Base-by-base conservation (phyloP, 2,329 filamentous ascomycete genomes). In the Scedosporium boydii region DNA sequence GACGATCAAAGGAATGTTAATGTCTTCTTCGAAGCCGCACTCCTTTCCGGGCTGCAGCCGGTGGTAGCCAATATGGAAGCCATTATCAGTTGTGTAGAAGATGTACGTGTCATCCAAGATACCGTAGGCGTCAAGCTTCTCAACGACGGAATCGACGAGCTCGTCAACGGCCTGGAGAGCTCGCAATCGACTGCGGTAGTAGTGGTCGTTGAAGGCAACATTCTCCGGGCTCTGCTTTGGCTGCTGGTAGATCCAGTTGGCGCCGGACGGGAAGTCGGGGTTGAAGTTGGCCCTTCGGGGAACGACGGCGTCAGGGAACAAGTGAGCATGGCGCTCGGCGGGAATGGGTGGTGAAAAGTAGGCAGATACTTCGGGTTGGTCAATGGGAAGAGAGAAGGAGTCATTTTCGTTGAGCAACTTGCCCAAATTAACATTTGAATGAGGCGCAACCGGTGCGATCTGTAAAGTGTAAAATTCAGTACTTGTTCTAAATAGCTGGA, bases 251-350 rank as follows among this genome's bases (percentile, higher is more conserved):
- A 82, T 70, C 78, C 80, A 82, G 42, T 74, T 76, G 3, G 75
- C 79, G 2, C 76, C 76, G 2, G 73, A 73, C 0, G 75, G 65
- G n/a, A 65, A 64, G 10, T 68, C 67, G 0, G 87, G 86, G 68
- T 91, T 90, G 74, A 90, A 90, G 67, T 87, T 83, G 0, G 77
- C 74, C 0, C 79, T 85, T n/a, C 87, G 75, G 0, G 88, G 87
- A 0, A 90, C 80, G 34, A 77, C 80, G 3, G 77, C 80, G 63
- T 82, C 78, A 6, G 77, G 66, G 68, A 90, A 90, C 0, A 89
- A 75, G 66, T 85, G 72, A 29, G 78, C 75, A 67, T 90, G 86
- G 21, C 86, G 76, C 59, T 81, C 74, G 0, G 85, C 80, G 0
- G 70, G 65, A 18, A 61, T 66, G 16, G 71, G 70, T 26, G 67